These are phyloP conservation scores for Rhizoctonia solani DNA, from an alignment of 1,284 basidiomycete genomes.

Conservation along the genomic window DNA sequence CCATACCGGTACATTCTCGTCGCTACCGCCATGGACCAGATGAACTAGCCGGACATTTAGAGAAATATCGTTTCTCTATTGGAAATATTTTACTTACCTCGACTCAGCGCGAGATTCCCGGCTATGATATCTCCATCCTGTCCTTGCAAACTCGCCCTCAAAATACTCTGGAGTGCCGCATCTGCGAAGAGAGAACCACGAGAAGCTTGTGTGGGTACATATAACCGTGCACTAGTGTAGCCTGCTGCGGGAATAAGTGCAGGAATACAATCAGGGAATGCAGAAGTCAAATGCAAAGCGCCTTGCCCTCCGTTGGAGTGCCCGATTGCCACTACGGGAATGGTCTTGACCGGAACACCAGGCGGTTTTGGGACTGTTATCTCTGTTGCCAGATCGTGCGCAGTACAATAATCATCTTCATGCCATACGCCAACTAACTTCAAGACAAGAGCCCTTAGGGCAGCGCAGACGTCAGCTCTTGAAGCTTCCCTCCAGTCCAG, in stretches of 20 bases:
- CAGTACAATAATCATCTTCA: constrained; percentile 21
- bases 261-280: constrained; percentile 64
- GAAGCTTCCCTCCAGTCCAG: constrained; percentile 85
- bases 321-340: constrained; percentile 68
- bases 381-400: neutral
- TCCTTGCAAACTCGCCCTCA: constrained; percentile 34
- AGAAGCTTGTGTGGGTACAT: constrained; percentile 32
- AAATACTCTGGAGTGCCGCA: constrained; percentile 31
- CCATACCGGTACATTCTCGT: constrained; percentile 38
- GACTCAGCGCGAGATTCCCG: constrained; percentile 34
- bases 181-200: constrained; percentile 35
- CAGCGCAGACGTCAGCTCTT: constrained; percentile 61
- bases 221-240: constrained; percentile 36
- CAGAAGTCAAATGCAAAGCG: constrained; percentile 74
- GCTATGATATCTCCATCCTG: constrained; percentile 37
- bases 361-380: constrained; percentile 31
- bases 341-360: constrained; percentile 40
- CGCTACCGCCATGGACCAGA: constrained; percentile 37
- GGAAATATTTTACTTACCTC: constrained; percentile 11
- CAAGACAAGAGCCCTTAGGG: constrained; percentile 51
- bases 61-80: too few species aligned
- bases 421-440: constrained; percentile 34
- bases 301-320: constrained; percentile 96
- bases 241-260: constrained; percentile 36
- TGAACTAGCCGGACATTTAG: constrained; percentile 14